Evolutionary conservation across 306 rosid species (phyloP).

Genomic region (Prinsepia uniflora): DNA sequence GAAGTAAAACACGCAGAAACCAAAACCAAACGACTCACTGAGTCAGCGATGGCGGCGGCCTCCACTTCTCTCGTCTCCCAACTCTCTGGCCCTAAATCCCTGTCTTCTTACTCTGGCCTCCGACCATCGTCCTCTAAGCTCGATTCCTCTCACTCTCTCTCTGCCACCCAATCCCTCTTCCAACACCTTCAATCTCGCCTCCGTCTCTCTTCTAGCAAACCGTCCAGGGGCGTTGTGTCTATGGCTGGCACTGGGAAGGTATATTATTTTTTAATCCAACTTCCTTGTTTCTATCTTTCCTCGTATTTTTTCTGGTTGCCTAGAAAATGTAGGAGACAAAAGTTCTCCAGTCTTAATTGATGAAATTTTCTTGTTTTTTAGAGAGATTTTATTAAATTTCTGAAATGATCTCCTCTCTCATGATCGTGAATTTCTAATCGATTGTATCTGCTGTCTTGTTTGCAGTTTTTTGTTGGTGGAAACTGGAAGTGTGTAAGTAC

Average conservation of each 20-base stretch:
- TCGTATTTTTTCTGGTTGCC: background rate
- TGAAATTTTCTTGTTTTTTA: background rate
- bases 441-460: conserved; percentile 18
- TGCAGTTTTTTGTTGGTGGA: conserved; percentile 96
- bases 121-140: conserved; percentile 54
- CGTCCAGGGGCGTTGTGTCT: conserved; percentile 59
- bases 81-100: conserved; percentile 43
- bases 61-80: conserved; percentile 81
- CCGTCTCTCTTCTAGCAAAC: conserved; percentile 60
- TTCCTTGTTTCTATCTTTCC: background rate
- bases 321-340: background rate
- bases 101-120: conserved; percentile 44
- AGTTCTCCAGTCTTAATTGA: background rate
- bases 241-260: conserved; percentile 98
- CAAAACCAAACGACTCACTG: background rate
- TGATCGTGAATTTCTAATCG: conserved; percentile 12
- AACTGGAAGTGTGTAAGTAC: conserved; percentile 97
- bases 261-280: background rate
- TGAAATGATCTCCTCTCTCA: background rate
- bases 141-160: conserved; percentile 39
- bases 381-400: background rate
- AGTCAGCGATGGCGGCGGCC: conserved; percentile 56
- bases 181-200: conserved; percentile 50
- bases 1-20: background rate
- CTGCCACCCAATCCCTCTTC: conserved; percentile 37